Evolutionary conservation across 148 eudicot species (phyloP).

Genomic region (Rhododendron griersonianum): DNA sequence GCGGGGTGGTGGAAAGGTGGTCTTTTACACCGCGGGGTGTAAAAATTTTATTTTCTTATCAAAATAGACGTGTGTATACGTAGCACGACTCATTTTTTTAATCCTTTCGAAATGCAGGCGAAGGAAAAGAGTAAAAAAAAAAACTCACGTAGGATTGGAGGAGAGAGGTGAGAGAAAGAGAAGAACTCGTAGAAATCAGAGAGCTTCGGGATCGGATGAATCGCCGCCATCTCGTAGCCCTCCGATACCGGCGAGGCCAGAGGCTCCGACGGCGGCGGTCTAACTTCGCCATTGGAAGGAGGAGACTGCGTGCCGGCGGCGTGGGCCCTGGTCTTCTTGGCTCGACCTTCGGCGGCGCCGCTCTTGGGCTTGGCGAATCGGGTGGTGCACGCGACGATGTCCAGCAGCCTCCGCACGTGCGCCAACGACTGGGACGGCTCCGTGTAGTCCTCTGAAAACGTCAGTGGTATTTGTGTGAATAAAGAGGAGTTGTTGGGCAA

Average conservation of each 20-base stretch:
- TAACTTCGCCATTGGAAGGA: slow-evolving; percentile 19
- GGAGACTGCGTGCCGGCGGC: slow-evolving; percentile 18
- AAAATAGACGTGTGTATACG: too few relatives aligned
- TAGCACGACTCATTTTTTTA: too few relatives aligned
- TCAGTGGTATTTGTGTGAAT: slow-evolving; percentile 26
- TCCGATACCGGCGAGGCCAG: slow-evolving; percentile 36
- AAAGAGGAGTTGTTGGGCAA: neutral
- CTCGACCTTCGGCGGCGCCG: slow-evolving; percentile 18
- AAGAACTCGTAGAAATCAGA: slow-evolving; percentile 92
- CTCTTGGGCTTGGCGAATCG: slow-evolving; percentile 68
- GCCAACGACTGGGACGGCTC: slow-evolving; percentile 52
- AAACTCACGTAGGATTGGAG: slow-evolving; percentile 67
- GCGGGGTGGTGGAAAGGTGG: too few relatives aligned
- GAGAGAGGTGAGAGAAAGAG: slow-evolving; percentile 72
- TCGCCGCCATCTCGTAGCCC: slow-evolving; percentile 84
- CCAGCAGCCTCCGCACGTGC: slow-evolving; percentile 84
- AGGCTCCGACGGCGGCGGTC: slow-evolving; percentile 22
- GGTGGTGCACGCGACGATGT: slow-evolving; percentile 82
- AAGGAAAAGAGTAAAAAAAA: neutral
- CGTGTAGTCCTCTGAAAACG: slow-evolving; percentile 62
- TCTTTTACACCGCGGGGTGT: too few relatives aligned
- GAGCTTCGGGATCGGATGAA: slow-evolving; percentile 82
- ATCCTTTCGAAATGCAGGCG: neutral
- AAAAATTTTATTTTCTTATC: too few relatives aligned
- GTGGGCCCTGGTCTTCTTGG: slow-evolving; percentile 39